Percentiles rank a stretch among this genome's conserved stretches.
Evolutionary conservation across 2,329 filamentous ascomycete genomes (phyloP).

Genomic region (Diaporthe citri): DNA sequence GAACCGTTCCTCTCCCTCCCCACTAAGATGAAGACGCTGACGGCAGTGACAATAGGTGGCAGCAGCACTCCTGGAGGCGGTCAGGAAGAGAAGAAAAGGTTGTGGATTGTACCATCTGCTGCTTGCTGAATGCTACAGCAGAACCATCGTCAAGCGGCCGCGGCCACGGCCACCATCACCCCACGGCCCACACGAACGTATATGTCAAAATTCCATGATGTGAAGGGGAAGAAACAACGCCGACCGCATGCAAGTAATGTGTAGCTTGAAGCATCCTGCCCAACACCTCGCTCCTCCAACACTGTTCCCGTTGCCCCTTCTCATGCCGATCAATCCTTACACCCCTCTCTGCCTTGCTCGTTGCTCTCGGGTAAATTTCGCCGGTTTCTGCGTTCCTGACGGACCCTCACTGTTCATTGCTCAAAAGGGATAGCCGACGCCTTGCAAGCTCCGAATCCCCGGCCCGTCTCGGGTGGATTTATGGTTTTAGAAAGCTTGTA

Average conservation of each 20-base stretch:
- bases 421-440: background rate
- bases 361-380: background rate
- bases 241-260: constrained; percentile 34
- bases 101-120: constrained; percentile 20
- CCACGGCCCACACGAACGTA: constrained; percentile 21
- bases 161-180: no score
- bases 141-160: background rate
- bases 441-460: background rate
- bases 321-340: background rate
- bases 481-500: background rate
- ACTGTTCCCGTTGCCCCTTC: background rate
- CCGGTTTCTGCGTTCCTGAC: background rate
- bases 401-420: background rate
- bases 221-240: constrained; percentile 30
- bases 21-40: background rate
- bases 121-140: constrained; percentile 4
- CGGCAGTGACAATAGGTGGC: background rate
- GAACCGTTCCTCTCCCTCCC: background rate
- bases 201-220: constrained; percentile 21
- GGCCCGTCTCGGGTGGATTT: background rate
- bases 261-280: constrained; percentile 32
- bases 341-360: background rate
- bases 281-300: constrained; percentile 32
- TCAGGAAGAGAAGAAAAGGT: background rate
- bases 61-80: background rate